Conservation (phyloP, 2,329 filamentous ascomycete genomes). For the Amphichorda felina region DNA sequence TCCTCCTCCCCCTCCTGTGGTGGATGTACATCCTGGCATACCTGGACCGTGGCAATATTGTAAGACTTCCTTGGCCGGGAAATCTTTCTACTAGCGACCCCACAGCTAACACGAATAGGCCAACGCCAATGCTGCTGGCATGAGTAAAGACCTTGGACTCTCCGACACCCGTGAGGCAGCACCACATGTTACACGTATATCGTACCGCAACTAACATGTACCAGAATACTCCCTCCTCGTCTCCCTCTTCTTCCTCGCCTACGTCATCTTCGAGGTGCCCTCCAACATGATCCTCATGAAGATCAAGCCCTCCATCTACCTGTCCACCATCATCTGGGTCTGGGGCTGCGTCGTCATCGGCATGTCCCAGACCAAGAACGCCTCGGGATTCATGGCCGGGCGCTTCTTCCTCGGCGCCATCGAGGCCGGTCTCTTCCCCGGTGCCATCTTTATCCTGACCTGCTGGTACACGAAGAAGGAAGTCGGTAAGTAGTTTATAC, state of each 20-base stretch:
- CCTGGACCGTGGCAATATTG: slow-evolving; percentile 16
- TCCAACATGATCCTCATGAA: slow-evolving; percentile 40
- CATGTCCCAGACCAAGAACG: slow-evolving; percentile 35
- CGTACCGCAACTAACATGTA: too few species aligned
- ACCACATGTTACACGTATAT: too few species aligned
- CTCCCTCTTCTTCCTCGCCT: slow-evolving; percentile 41
- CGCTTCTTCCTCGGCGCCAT: slow-evolving; percentile 36
- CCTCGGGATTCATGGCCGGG: slow-evolving; percentile 29
- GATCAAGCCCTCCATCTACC: slow-evolving; percentile 34
- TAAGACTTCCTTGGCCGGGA: slow-evolving; percentile 7
- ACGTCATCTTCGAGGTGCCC: slow-evolving; percentile 40
- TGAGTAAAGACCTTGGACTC: slow-evolving; percentile 31
- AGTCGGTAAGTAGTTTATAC: slow-evolving; percentile 20
- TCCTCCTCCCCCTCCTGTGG: slow-evolving; percentile 34
- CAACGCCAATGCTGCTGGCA: slow-evolving; percentile 38
- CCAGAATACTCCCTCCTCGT: slow-evolving; percentile 34
- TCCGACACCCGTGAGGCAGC: slow-evolving; percentile 17
- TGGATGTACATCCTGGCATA: slow-evolving; percentile 16
- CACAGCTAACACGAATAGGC: too few species aligned
- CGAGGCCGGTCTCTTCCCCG: slow-evolving; percentile 39
- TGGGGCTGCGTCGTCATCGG: slow-evolving; percentile 26
- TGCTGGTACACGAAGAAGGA: slow-evolving; percentile 44
- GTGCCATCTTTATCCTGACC: slow-evolving; percentile 37
- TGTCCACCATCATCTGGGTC: slow-evolving; percentile 34
- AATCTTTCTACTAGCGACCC: too few species aligned